phyloP scores from a whole-genome alignment of 257 asterid species.

The Solanum sejunctum region DNA sequence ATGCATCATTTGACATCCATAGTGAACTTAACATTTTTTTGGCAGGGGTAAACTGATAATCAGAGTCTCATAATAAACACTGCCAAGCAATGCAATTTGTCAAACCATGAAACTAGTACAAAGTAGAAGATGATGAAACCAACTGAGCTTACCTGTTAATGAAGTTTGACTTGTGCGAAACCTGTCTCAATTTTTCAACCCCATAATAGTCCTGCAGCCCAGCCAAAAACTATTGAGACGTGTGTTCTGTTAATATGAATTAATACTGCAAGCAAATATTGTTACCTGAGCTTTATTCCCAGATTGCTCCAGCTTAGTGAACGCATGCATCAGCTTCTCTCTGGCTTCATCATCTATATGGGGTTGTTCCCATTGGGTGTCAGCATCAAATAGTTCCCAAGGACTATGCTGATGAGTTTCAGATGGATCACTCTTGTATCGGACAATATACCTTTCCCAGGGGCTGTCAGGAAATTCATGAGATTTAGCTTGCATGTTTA shows the following conservation, averaged over 20 bases:
- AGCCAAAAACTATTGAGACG: background rate
- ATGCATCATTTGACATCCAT: background rate
- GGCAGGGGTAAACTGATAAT: background rate
- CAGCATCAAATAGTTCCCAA: constrained; percentile 81
- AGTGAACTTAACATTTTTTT: background rate
- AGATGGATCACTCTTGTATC: constrained; percentile 69
- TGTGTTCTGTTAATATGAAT: background rate
- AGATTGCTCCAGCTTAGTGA: constrained; percentile 55
- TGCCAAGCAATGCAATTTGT: background rate
- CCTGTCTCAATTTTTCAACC: constrained; percentile 56
- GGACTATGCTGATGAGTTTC: constrained; percentile 87
- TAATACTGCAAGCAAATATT: background rate
- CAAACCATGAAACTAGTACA: background rate
- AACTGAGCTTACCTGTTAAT: constrained; percentile 42
- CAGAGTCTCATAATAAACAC: background rate
- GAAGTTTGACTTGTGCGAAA: constrained; percentile 53
- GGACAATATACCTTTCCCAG: constrained; percentile 80
- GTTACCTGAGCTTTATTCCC: constrained; percentile 56
- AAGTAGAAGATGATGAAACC: background rate
- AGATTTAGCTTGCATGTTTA: constrained; percentile 55
- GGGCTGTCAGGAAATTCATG: constrained; percentile 86
- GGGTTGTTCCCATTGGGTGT: constrained; percentile 56
- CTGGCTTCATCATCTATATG: constrained; percentile 50
- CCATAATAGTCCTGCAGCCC: constrained; percentile 78
- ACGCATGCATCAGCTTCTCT: constrained; percentile 35